Evolutionary conservation across 2,329 filamentous ascomycete genomes (phyloP).

Genomic region (Thyridium curvatum): DNA sequence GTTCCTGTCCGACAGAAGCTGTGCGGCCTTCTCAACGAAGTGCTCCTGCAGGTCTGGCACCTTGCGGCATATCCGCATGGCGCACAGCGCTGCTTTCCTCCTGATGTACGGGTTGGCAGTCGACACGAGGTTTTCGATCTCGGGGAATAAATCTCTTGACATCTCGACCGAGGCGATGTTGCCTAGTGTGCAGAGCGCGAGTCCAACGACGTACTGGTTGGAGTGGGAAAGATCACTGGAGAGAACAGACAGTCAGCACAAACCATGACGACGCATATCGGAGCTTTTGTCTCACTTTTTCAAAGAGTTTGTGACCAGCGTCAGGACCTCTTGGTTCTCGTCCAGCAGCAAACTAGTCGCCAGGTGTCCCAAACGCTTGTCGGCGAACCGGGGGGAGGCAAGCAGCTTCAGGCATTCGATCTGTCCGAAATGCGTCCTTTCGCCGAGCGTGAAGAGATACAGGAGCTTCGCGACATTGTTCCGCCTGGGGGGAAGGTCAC

Average conservation of each 20-base stretch:
- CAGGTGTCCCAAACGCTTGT: constrained; percentile 92
- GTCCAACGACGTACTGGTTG: constrained; percentile 96
- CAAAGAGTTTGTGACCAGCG: constrained; percentile 92
- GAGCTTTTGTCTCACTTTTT: constrained; percentile 67
- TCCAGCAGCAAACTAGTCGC: constrained; percentile 94
- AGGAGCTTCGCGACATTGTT: constrained; percentile 99
- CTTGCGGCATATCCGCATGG: constrained; percentile 97
- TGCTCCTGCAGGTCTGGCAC: constrained; percentile 96
- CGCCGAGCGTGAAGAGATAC: constrained; percentile 95
- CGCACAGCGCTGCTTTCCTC: constrained; percentile 94
- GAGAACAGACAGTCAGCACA: constrained; percentile 22
- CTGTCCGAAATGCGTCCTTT: constrained; percentile 97
- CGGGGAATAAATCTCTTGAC: constrained; percentile 93
- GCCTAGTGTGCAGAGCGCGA: constrained; percentile 90
- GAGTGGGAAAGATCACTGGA: constrained; percentile 87
- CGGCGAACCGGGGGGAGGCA: constrained; percentile 92
- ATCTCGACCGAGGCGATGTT: constrained; percentile 98
- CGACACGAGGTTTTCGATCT: constrained; percentile 86
- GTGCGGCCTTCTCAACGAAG: constrained; percentile 88
- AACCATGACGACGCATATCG: background rate
- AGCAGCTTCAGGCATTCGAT: constrained; percentile 98
- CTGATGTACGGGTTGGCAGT: constrained; percentile 98
- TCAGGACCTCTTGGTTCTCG: constrained; percentile 97
- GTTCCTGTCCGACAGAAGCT: constrained; percentile 85
- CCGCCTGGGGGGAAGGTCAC: constrained; percentile 49